Conservation (phyloP, 2,329 filamentous ascomycete genomes). For the Hypoxylon sp. region DNA sequence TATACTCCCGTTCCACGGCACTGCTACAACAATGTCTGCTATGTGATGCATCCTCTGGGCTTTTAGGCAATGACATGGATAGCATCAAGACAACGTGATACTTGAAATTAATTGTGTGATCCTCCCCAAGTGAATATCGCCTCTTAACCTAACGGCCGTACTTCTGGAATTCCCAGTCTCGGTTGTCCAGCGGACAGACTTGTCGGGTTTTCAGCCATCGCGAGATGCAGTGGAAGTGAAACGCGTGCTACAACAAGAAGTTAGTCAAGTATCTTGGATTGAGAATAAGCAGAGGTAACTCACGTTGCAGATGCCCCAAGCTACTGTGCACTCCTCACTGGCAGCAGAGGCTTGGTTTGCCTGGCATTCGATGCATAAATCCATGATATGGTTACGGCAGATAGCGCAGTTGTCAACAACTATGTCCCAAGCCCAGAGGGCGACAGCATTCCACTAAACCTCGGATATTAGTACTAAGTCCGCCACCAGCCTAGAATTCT, state of each 20-base stretch:
- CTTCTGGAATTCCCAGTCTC: conserved; percentile 99
- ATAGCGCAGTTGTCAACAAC: conserved; percentile 99
- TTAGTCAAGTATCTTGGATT: conserved; percentile 54
- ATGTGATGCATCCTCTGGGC: conserved; percentile 15
- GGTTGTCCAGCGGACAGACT: conserved; percentile 96
- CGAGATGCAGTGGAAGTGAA: conserved; percentile 99
- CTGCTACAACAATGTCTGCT: conserved; percentile 11
- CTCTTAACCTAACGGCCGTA: conserved; percentile 76
- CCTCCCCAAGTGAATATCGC: conserved; percentile 1
- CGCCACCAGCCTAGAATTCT: background rate
- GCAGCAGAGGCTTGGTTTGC: conserved; percentile 98
- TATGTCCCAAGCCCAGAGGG: conserved; percentile 99
- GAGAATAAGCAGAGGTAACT: conserved; percentile 57
- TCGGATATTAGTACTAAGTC: conserved; percentile 34
- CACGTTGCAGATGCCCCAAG: conserved; percentile 99
- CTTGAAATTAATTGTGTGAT: conserved; percentile 1
- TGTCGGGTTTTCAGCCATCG: conserved; percentile 99
- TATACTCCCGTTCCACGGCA: conserved; percentile 41
- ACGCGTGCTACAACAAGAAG: conserved; percentile 80
- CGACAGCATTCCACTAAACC: conserved; percentile 94
- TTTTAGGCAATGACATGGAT: background rate
- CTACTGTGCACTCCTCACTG: conserved; percentile 97
- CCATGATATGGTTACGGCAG: conserved; percentile 99
- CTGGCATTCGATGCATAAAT: conserved; percentile 98
- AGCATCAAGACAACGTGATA: background rate